Evolutionary conservation across 148 eudicot species (phyloP).

Genomic region (Pouteria glomerata): DNA sequence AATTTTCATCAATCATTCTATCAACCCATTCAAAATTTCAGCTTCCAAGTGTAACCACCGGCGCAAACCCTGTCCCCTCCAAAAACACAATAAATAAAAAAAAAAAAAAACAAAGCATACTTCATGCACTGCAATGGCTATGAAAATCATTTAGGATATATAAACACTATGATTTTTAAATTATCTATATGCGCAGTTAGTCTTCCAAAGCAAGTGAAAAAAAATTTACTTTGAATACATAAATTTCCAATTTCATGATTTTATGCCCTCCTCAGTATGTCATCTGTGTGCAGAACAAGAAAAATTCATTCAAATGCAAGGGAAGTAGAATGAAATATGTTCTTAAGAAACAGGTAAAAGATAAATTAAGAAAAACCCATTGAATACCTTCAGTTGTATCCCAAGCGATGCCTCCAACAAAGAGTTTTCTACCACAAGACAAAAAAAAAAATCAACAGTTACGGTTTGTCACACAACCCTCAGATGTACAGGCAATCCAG

Average conservation of each 20-base stretch:
- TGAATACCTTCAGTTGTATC: slow-evolving; percentile 48
- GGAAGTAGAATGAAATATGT: too few relatives aligned
- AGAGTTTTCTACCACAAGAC: slow-evolving; percentile 48
- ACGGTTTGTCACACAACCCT: slow-evolving; percentile 10
- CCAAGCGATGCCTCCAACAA: slow-evolving; percentile 60
- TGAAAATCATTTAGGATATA: not conserved
- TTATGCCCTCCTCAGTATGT: not conserved
- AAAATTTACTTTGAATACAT: not conserved
- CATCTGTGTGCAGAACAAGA: not conserved
- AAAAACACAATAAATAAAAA: not conserved
- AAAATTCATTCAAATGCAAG: not conserved
- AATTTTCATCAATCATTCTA: too few relatives aligned
- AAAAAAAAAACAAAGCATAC: not conserved
- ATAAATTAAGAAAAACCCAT: not conserved
- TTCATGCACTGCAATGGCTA: not conserved
- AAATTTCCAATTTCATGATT: not conserved
- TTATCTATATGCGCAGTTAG: not conserved
- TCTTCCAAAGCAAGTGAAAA: not conserved
- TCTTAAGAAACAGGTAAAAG: too few relatives aligned
- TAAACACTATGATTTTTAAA: not conserved
- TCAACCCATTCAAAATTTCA: not conserved
- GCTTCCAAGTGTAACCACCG: not conserved
- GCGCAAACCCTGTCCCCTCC: not conserved
- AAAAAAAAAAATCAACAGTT: slow-evolving; percentile 45
- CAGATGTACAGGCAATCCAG: not conserved